Base-by-base conservation (phyloP, 2,329 filamentous ascomycete species). In the Talaromyces rugulosus region DNA sequence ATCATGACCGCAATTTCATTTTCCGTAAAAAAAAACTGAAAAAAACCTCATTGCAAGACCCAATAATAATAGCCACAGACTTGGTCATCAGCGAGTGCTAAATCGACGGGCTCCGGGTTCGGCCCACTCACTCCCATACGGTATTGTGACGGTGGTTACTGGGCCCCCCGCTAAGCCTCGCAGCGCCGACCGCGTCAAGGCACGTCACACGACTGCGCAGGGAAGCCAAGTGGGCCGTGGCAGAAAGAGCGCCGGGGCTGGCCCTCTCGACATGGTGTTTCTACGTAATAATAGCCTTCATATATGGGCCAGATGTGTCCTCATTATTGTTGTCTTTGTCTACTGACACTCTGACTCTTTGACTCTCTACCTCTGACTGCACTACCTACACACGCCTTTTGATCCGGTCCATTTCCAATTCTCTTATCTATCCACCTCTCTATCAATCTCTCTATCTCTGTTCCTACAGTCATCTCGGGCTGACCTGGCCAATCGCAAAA, bases 191-290 rank as follows among this genome's bases (percentile, higher is more conserved):
- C 44, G 44, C 44, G 44, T 47, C 44, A 47, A 47, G 44, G 44
- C 44, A 69, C 70, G 73, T 75, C 72, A 75, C 71, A 68, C 66
- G 69, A 67, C 55, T 51, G 60, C 59, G 47, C 40, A 58, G 30
- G 51, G 34, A 27, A 64, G 62, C 66, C 65, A 65, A 64, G 71
- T 74, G 71, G 72, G 68, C 67, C 70, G 63, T 53, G 50, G 50
- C 50, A 53, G 50, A 28, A 53, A 53, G 50, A 53, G 12, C 27
- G 27, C 27, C 18, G 34, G 34, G 34, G 34, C 34, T 36, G 23
- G n/a, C 44, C n/a, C 50, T 52, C 50, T 6, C 27, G 47, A 51
- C 30, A 31, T 23, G 23, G 50, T 23, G 27, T 23, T 14, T 14
- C 50, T 31, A 31, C 27, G 50, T 28, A 53, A 47, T 47, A 23